Conservation (phyloP, 2,329 filamentous ascomycete genomes). For the Nannizziopsis barbatae region DNA sequence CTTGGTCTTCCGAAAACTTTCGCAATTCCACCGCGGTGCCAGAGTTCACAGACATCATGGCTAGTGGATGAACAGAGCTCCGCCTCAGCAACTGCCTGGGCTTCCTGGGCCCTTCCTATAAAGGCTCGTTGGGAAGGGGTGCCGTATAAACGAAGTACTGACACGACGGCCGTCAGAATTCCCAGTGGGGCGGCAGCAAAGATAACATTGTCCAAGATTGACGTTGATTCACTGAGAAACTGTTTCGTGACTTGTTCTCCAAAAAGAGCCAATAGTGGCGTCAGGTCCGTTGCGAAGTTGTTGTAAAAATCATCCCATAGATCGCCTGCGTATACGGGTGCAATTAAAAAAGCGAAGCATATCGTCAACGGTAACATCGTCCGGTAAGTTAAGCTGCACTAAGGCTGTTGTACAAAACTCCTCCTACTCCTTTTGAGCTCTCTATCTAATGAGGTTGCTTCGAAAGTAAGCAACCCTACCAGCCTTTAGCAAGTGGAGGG, state of each 20-base stretch:
- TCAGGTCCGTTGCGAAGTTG: constrained; percentile 12
- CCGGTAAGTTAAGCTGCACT: too few species aligned
- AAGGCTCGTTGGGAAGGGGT: constrained; percentile 16
- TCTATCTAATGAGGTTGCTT: too few species aligned
- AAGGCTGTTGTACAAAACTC: too few species aligned
- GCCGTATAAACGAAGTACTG: constrained; percentile 20
- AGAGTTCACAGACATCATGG: constrained; percentile 29
- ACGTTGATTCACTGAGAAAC: constrained; percentile 22
- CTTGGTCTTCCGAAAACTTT: constrained; percentile 27
- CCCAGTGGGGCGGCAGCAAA: constrained; percentile 20
- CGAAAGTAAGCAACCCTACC: too few species aligned
- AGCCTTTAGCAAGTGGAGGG: too few species aligned
- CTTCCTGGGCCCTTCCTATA: constrained; percentile 21
- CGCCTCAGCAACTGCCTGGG: constrained; percentile 17
- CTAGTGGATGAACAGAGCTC: constrained; percentile 23
- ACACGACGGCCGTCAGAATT: constrained; percentile 20
- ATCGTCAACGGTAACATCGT: too few species aligned
- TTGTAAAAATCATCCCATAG: constrained; percentile 8
- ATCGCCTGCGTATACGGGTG: too few species aligned
- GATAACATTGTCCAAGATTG: constrained; percentile 17
- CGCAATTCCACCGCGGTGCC: constrained; percentile 33
- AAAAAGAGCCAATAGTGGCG: constrained; percentile 6
- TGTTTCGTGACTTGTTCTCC: constrained; percentile 21
- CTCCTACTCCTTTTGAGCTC: too few species aligned
- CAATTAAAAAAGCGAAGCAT: too few species aligned